Conservation (phyloP, 2,329 filamentous ascomycete genomes). For the Thermoascus crustaceus region DNA sequence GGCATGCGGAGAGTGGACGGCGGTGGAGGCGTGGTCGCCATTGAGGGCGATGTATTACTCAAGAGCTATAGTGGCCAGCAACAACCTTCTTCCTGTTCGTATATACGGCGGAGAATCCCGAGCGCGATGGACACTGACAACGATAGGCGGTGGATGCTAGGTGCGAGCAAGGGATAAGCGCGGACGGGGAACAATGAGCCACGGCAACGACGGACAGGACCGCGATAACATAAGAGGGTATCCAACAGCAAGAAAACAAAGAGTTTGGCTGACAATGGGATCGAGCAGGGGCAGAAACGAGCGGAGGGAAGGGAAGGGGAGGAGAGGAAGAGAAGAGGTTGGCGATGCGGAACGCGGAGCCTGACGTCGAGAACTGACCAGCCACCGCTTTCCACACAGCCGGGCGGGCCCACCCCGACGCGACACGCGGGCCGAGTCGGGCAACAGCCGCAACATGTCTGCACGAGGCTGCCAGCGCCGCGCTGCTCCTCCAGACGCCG, state of each 20-base stretch:
- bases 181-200: background rate
- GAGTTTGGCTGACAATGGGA: background rate
- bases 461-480: no score
- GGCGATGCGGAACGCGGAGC: slow-evolving; percentile 1
- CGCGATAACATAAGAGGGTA: slow-evolving; percentile 1
- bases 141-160: background rate
- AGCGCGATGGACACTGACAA: no score
- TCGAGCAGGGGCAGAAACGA: no score
- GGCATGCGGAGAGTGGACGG: slow-evolving; percentile 32
- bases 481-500: no score
- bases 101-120: no score
- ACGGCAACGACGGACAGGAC: background rate
- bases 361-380: slow-evolving; percentile 7
- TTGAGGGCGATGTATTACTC: slow-evolving; percentile 14
- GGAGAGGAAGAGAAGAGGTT: slow-evolving; percentile 1
- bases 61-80: background rate
- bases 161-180: background rate
- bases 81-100: background rate
- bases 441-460: no score
- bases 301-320: slow-evolving; percentile 1
- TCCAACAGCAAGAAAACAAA: background rate
- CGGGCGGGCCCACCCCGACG: slow-evolving; percentile 4
- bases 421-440: background rate
- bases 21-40: slow-evolving; percentile 40
- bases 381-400: slow-evolving; percentile 10